Evolutionary conservation across 2,329 filamentous ascomycete genomes (phyloP).

Genomic region (Botrytis tulipae): DNA sequence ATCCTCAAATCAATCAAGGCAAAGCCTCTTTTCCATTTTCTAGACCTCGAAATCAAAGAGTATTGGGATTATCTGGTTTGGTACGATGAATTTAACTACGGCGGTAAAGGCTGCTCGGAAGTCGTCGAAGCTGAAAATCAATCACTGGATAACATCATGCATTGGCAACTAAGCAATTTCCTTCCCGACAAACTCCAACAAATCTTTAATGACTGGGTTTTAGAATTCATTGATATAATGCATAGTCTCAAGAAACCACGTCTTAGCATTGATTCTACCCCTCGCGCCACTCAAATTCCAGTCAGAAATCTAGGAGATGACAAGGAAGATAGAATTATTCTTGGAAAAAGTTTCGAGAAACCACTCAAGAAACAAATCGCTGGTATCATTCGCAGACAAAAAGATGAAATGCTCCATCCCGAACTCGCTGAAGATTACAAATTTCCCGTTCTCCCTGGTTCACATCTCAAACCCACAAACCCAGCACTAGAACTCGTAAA

Average conservation of each 20-base stretch:
- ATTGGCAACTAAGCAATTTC: constrained; percentile 95
- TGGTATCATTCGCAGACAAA: constrained; percentile 77
- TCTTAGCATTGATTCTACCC: constrained; percentile 47
- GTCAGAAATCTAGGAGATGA: constrained; percentile 55
- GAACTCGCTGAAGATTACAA: constrained; percentile 83
- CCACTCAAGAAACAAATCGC: constrained; percentile 87
- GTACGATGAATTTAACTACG: constrained; percentile 99
- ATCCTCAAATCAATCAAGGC: constrained; percentile 96
- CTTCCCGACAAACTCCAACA: constrained; percentile 77
- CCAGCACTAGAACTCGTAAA: constrained; percentile 90
- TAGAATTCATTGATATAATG: constrained; percentile 95
- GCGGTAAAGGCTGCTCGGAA: constrained; percentile 84
- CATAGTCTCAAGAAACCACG: constrained; percentile 74
- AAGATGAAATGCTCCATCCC: constrained; percentile 83
- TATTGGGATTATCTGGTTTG: constrained; percentile 99
- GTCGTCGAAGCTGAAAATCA: constrained; percentile 76
- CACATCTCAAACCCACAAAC: constrained; percentile 62
- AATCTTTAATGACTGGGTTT: constrained; percentile 86
- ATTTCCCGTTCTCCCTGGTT: constrained; percentile 78
- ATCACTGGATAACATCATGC: constrained; percentile 87
- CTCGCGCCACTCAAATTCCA: constrained; percentile 57
- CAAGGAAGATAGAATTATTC: constrained; percentile 59
- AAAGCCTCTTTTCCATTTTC: constrained; percentile 94
- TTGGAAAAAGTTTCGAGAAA: constrained; percentile 82
- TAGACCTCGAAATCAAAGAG: constrained; percentile 95